Evolutionary conservation across 1,284 basidiomycete genomes (phyloP).

Genomic region (Neolentinus lepideus): DNA sequence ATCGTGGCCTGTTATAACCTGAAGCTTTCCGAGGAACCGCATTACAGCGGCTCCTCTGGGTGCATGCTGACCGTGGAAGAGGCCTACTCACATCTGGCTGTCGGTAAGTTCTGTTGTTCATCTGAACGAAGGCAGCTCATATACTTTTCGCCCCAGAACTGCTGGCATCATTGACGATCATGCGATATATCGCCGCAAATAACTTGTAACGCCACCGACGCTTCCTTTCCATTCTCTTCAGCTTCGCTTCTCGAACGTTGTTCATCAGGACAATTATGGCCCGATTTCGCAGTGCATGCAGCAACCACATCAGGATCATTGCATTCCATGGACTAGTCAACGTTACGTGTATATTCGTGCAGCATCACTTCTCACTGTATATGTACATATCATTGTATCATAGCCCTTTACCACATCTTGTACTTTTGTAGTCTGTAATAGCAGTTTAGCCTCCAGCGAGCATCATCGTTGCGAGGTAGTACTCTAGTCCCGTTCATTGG

Average conservation of each 20-base stretch:
- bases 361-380: not conserved
- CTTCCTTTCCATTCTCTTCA: not conserved
- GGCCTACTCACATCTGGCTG: constrained; percentile 42
- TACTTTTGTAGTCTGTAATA: too few species aligned
- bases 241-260: constrained; percentile 5
- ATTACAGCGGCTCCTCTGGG: constrained; percentile 45
- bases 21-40: constrained; percentile 46
- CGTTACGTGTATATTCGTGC: not conserved
- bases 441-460: too few species aligned
- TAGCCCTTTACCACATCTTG: not conserved
- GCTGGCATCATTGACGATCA: constrained; percentile 51
- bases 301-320: too few species aligned
- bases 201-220: constrained; percentile 27
- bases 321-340: not conserved
- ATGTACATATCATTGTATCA: not conserved
- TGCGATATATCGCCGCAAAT: constrained; percentile 56
- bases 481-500: not conserved
- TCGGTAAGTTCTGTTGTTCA: constrained; percentile 32
- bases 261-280: not conserved
- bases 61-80: constrained; percentile 60
- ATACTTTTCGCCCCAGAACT: constrained; percentile 33
- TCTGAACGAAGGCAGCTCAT: constrained; percentile 1
- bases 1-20: constrained; percentile 53
- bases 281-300: too few species aligned
- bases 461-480: not conserved